Base-by-base conservation (phyloP, 306 rosid species). In the Vigna trinervia region DNA sequence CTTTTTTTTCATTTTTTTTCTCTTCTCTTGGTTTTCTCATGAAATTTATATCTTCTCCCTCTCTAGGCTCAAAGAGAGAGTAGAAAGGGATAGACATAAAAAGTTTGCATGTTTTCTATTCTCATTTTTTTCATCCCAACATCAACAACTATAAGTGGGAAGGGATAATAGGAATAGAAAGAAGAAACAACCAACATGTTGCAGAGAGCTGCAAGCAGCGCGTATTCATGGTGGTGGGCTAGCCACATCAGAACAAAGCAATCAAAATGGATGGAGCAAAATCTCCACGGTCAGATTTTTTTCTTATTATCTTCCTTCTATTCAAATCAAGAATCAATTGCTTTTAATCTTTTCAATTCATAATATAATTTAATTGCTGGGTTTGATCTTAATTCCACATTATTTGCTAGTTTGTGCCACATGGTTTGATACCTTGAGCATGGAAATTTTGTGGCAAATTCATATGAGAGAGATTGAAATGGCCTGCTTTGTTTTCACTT, bases 191-290 rank as follows among this genome's bases (percentile, higher is more conserved):
- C 19, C 78, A 64, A 47, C 11, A 93, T 93, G 98, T 87, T 93
- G 85, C 98, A 91, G 83, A 89, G 98, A 89, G 98, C 98, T 77
- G 98, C 98, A 83, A 93, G 90, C 87, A 90, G 85, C 84, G 96
- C 98, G 11, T 93, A 93, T 88, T 90, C 98, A 83, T 93, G 98
- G 98, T 93, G 98, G 98, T 90, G 94, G 96, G 96, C 98, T 4
- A 89, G 98, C 84, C 98, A 93, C 85, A 88, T 93, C 88, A 85
- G 98, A 74, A 93, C 98, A 70, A 93, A 93, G 86, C 98, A 93
- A 82, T 93, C 98, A 56, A 93, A 93, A 93, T 93, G 98, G 98
- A 83, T 93, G 73, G 98, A 93, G 59, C 94, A 90, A 59, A 93
- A 87, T 84, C 98, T 93, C 78, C 91, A 84, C 85, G 98, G 98